phyloP scores from a whole-genome alignment of 768 basidiomycete genomes.

The Filobasidium floriforme region DNA sequence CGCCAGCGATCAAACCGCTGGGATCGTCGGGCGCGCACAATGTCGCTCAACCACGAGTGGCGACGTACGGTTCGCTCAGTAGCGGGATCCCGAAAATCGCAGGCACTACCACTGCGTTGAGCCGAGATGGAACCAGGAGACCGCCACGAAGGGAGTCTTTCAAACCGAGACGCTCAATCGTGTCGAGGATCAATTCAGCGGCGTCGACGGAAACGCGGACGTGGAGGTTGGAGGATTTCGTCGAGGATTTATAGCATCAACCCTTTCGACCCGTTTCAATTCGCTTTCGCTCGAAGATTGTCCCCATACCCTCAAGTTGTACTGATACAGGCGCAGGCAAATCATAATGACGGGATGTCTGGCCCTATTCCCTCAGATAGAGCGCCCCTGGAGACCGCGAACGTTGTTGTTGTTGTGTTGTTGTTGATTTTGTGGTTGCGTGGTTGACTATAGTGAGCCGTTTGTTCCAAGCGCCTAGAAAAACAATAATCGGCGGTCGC shows the following conservation, averaged over 20 bases:
- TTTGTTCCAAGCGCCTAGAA: no score
- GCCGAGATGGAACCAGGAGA: constrained; percentile 9
- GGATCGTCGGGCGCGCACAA: not conserved
- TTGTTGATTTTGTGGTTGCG: no score
- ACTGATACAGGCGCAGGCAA: no score
- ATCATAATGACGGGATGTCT: no score
- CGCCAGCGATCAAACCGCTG: not conserved
- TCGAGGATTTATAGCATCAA: not conserved
- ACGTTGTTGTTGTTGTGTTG: no score
- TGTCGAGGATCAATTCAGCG: not conserved
- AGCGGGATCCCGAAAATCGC: constrained; percentile 5
- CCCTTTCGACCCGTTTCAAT: no score
- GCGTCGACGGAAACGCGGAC: not conserved
- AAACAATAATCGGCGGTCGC: no score
- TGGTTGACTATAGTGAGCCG: no score
- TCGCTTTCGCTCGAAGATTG: no score
- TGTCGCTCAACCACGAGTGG: not conserved
- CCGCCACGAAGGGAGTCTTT: constrained; percentile 20
- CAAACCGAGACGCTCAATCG: constrained; percentile 17
- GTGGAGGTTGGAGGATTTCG: not conserved
- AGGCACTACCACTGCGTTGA: not conserved
- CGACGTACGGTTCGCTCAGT: not conserved
- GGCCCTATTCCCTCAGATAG: no score
- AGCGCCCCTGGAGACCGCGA: no score
- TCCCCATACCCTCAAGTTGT: no score